Evolutionary conservation across 2,329 filamentous ascomycete genomes (phyloP).

Genomic region (Xylaria sp.): DNA sequence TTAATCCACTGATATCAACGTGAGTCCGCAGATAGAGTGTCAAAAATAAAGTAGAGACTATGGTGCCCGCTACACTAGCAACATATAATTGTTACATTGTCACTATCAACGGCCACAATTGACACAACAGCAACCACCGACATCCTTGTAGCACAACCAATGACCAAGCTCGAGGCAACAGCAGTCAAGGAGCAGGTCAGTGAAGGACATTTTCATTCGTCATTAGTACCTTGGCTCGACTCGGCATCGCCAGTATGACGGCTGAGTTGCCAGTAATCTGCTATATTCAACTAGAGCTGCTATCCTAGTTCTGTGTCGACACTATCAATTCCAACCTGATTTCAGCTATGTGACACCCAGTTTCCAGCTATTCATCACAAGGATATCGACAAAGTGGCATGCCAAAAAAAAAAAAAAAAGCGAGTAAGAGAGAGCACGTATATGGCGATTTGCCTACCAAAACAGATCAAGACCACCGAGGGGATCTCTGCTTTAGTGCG

Average conservation of each 20-base stretch:
- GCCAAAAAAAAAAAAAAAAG: neutral
- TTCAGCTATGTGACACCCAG: neutral
- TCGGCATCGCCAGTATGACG: neutral
- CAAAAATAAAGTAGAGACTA: too few relatives aligned
- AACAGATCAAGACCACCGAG: slow-evolving; percentile 10
- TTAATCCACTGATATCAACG: too few relatives aligned
- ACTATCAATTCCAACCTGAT: neutral
- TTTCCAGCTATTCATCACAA: neutral
- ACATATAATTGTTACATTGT: too few relatives aligned
- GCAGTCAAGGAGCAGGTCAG: too few relatives aligned
- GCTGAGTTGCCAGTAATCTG: neutral
- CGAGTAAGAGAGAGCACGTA: neutral
- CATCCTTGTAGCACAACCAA: too few relatives aligned
- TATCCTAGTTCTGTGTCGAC: neutral
- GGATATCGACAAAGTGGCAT: neutral
- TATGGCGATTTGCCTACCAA: slow-evolving; percentile 11
- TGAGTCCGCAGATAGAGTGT: too few relatives aligned
- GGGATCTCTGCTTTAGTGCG: slow-evolving; percentile 12
- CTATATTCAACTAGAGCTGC: neutral
- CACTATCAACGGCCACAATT: too few relatives aligned
- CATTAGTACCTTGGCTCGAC: neutral
- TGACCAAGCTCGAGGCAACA: too few relatives aligned
- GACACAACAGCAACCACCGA: too few relatives aligned
- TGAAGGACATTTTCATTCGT: too few relatives aligned
- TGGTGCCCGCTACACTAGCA: too few relatives aligned